Conservation (phyloP, 306 rosid genomes). For the Cucumis sativus region Cucumber_9930_V3 NC_026659.2:18846001-18846500, state of each 20-base stretch:
- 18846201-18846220: constrained; percentile 70
- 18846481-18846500: constrained; percentile 82
- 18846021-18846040: constrained; percentile 90
- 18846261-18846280: constrained; percentile 95
- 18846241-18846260: constrained; percentile 74
- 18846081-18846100: constrained; percentile 82
- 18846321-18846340: constrained; percentile 80
- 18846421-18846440: constrained; percentile 79
- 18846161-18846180: constrained; percentile 68
- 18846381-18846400: constrained; percentile 74
- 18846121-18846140: constrained; percentile 78
- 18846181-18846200: constrained; percentile 82
- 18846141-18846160: constrained; percentile 80
- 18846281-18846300: constrained; percentile 74
- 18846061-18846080: constrained; percentile 77
- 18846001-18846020: constrained; percentile 71
- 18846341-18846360: constrained; percentile 63
- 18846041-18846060: constrained; percentile 90
- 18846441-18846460: constrained; percentile 89
- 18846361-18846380: constrained; percentile 86
- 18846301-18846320: constrained; percentile 66
- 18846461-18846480: constrained; percentile 78
- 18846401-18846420: constrained; percentile 68
- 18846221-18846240: constrained; percentile 75
- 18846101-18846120: constrained; percentile 72